Evolutionary conservation across 1,139 yeast species (phyloP).

Genomic region (Geotrichum klebahnii): DNA sequence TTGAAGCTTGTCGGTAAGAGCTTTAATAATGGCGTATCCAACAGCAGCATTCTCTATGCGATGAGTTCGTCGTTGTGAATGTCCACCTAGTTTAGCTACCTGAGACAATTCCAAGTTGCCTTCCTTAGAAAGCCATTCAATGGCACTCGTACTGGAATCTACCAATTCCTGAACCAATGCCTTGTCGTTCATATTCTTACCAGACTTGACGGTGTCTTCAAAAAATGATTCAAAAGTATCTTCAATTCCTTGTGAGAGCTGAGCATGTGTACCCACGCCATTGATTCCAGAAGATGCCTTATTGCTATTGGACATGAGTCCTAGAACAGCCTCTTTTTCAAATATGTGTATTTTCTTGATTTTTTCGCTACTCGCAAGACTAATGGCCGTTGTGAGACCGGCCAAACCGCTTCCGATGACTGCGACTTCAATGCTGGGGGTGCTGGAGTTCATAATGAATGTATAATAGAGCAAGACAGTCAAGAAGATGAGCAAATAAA

Average conservation of each 20-base stretch:
- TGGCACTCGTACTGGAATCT: slow-evolving; percentile 48
- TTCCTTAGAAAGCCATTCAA: slow-evolving; percentile 66
- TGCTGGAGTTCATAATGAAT: not conserved
- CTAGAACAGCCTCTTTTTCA: slow-evolving; percentile 28
- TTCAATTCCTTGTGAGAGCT: slow-evolving; percentile 41
- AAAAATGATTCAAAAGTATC: slow-evolving; percentile 61
- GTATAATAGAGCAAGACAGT: not conserved
- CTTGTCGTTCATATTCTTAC: slow-evolving; percentile 58
- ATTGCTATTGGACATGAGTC: slow-evolving; percentile 49
- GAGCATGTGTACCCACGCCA: slow-evolving; percentile 66
- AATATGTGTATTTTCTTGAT: slow-evolving; percentile 24
- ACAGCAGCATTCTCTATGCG: slow-evolving; percentile 50
- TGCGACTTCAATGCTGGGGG: slow-evolving; percentile 2
- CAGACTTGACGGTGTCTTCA: slow-evolving; percentile 63
- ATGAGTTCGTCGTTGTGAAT: slow-evolving; percentile 69
- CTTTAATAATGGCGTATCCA: slow-evolving; percentile 72
- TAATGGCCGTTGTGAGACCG: slow-evolving; percentile 15
- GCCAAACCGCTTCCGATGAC: slow-evolving; percentile 18
- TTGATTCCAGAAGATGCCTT: slow-evolving; percentile 82
- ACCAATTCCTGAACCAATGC: slow-evolving; percentile 51
- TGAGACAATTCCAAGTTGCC: slow-evolving; percentile 60
- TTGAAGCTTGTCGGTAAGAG: slow-evolving; percentile 48
- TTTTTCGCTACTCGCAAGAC: slow-evolving; percentile 11
- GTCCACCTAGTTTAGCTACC: slow-evolving; percentile 71
- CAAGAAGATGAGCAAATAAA: not conserved